These are phyloP conservation scores for Lentinula raphanica DNA, from an alignment of 768 basidiomycete genomes.

Conservation along the genomic window DNA sequence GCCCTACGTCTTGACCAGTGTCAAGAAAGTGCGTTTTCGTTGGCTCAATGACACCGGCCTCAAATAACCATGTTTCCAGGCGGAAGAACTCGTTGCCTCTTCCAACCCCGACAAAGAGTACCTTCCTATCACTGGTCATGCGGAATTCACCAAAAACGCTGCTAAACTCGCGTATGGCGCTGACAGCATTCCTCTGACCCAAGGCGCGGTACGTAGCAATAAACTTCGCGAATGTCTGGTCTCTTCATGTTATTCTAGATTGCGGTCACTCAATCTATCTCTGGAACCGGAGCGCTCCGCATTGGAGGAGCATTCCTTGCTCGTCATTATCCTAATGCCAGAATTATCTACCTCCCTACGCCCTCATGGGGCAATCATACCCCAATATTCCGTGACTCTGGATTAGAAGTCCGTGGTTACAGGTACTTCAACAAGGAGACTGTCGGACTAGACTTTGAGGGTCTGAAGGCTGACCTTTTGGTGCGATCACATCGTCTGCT, in stretches of 20 bases:
- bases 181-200: constrained; percentile 66
- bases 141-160: constrained; percentile 80
- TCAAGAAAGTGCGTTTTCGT: constrained; percentile 62
- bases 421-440: constrained; percentile 92
- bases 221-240: not conserved
- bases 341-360: constrained; percentile 84
- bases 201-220: constrained; percentile 56
- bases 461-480: constrained; percentile 81
- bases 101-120: constrained; percentile 89
- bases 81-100: constrained; percentile 65
- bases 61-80: constrained; percentile 35
- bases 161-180: constrained; percentile 88
- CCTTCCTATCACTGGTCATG: constrained; percentile 88
- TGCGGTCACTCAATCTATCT: constrained; percentile 89
- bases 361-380: constrained; percentile 99
- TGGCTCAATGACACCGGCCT: not conserved
- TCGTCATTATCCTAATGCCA: constrained; percentile 81
- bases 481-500: constrained; percentile 32
- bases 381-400: constrained; percentile 89
- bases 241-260: constrained; percentile 41
- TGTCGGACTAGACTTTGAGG: constrained; percentile 88
- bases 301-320: constrained; percentile 92
- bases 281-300: constrained; percentile 95
- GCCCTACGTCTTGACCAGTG: constrained; percentile 86
- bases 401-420: constrained; percentile 88